These are phyloP conservation scores for Paraurostyla sp. DNA, from an alignment of 73 alveolate genomes.

Conservation along the genomic window DNA sequence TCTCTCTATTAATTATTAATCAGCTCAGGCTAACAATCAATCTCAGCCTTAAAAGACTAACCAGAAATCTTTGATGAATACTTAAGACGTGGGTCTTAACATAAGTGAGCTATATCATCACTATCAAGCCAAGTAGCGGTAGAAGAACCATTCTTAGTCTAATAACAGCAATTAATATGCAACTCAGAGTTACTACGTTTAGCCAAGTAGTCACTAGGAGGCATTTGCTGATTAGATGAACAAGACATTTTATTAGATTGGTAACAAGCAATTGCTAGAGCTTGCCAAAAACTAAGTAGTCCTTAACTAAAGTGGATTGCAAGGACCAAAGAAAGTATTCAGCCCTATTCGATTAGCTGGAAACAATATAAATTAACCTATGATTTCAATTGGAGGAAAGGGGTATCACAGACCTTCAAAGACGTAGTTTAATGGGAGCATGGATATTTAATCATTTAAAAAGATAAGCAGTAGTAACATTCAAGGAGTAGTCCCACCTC, in stretches of 20 bases:
- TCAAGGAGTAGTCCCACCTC: conserved; percentile 12
- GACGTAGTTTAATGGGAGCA: conserved; percentile 2
- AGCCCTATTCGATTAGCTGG: not conserved
- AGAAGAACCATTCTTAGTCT: not conserved
- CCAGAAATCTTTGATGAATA: not conserved
- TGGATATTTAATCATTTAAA: not conserved
- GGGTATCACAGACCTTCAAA: conserved; percentile 1
- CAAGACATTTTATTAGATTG: not conserved
- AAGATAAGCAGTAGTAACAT: not conserved
- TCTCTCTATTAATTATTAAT: not conserved
- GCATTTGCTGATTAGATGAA: not conserved
- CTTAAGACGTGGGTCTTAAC: not conserved
- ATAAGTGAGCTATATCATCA: not conserved
- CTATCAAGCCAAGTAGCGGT: not conserved
- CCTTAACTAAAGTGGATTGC: not conserved
- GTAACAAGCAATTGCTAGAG: not conserved
- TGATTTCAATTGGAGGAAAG: not conserved
- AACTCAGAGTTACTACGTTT: not conserved
- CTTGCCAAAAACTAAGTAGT: not conserved
- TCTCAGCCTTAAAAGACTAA: no score
- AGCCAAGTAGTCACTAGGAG: not conserved
- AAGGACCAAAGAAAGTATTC: not conserved
- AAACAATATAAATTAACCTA: not conserved
- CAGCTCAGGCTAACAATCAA: no score
- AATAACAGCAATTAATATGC: no score